Evolutionary conservation across 352 stramenopile genomes (phyloP).

Genomic region (Phytophthora macrochlamydospora): DNA sequence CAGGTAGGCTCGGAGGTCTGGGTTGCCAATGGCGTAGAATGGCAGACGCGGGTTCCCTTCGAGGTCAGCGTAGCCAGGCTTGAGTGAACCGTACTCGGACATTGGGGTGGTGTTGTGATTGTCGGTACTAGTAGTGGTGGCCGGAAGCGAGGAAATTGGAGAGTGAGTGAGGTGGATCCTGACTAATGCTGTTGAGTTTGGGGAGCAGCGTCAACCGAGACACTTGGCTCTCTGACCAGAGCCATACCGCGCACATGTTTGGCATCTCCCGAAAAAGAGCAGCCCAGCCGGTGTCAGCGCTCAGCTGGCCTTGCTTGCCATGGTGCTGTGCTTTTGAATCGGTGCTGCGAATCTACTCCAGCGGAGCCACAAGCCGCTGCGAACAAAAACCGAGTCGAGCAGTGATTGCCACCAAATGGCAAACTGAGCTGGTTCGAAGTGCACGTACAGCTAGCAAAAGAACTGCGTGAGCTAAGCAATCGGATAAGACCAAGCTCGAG

Average conservation of each 20-base stretch:
- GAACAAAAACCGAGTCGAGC: neutral
- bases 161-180: conserved; percentile 17
- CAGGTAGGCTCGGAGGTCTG: conserved; percentile 55
- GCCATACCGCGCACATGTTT: neutral
- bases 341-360: no score
- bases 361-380: neutral
- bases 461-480: no score
- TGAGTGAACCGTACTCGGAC: conserved; percentile 43
- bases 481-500: no score
- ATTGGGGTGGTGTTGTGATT: conserved; percentile 10
- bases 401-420: neutral
- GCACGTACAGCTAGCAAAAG: no score
- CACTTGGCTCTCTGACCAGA: conserved; percentile 1
- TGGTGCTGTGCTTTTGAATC: neutral
- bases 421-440: neutral
- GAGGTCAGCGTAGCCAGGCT: conserved; percentile 35
- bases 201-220: neutral
- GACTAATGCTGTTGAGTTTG: neutral
- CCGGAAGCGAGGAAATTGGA: conserved; percentile 22
- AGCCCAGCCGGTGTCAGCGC: neutral
- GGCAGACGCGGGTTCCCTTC: conserved; percentile 34
- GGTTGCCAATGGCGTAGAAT: conserved; percentile 38
- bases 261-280: conserved; percentile 4
- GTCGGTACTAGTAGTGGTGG: conserved; percentile 9
- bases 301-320: neutral